Base-by-base conservation (phyloP, 169 alveolate genomes). In the Miamiensis avidus region DNA sequence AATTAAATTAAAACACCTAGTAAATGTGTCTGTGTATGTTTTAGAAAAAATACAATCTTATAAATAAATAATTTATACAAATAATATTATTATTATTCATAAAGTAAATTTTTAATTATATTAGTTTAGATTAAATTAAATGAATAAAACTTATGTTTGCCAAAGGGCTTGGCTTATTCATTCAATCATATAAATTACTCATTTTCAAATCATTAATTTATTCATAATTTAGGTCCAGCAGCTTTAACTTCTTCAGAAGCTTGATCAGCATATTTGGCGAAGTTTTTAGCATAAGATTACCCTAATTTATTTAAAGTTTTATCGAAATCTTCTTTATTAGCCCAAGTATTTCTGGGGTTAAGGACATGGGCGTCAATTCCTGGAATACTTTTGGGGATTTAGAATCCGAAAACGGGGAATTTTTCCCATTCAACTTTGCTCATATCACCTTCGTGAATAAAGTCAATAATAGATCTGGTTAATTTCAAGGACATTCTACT, bases 381-480 rank as follows among this genome's bases (percentile, higher is more conserved):
- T 25, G 93, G 91, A 31, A 92, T 83, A 31, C 83, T 82, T 73
- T 82, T 89, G 16, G 99, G 99, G 32, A 97, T 95, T 84, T 89
- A 82, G 49, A 97, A 91, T 76, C 91, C 92, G 96, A 97, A 97
- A n/a, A 95, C 89, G 30, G 96, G 97, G 76, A 97, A 90, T 25
- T 75, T 77, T 15, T 75, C 78, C 73, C 75, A 87, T 87, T 85
- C 85, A 34, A 85, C 93, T 78, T 93, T 91, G 73, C 87, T 96
- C 64, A 97, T 86, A 75, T 93, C 89, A 31, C 97, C 97, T 75
- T 91, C 92, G 83, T 98, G 99, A 76, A 98, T 97, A 1, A 96
- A 98, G 90, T 97, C 99, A 73, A 98, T 95, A 74, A 98, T 94
- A 73, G 88, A 73, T 82, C 99, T 97, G 0, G 99, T 96, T n/a